These are phyloP conservation scores for Ustilago loliicola DNA, from an alignment of 1,284 basidiomycete species.

Conservation along the genomic window DNA sequence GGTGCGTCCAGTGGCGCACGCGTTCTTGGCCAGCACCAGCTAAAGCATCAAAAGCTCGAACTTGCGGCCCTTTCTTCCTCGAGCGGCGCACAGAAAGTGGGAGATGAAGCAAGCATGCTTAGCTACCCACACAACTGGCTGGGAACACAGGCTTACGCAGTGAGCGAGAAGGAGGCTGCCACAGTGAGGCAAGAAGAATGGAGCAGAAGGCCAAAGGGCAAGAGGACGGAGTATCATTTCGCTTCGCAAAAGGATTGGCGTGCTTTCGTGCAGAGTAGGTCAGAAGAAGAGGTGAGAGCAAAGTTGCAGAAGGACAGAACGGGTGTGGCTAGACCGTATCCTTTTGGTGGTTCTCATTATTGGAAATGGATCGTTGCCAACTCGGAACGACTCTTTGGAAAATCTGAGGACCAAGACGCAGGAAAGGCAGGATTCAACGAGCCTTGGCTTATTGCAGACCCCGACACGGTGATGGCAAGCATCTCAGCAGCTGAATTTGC, in stretches of 20 bases:
- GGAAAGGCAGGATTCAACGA: neutral
- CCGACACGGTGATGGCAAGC: neutral
- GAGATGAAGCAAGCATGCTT: constrained; percentile 14
- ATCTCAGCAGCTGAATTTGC: neutral
- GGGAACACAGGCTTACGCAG: constrained; percentile 39
- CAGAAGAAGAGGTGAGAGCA: constrained; percentile 12
- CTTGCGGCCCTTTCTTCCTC: constrained; percentile 30
- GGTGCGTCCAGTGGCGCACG: constrained; percentile 47
- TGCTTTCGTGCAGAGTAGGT: constrained; percentile 21
- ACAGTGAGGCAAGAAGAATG: constrained; percentile 39
- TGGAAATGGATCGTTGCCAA: constrained; percentile 44
- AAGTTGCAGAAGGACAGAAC: constrained; percentile 34
- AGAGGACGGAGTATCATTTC: constrained; percentile 56
- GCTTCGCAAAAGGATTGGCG: constrained; percentile 43
- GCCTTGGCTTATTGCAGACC: constrained; percentile 29
- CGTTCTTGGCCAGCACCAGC: constrained; percentile 62
- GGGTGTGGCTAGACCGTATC: constrained; percentile 35
- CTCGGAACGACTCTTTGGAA: constrained; percentile 31
- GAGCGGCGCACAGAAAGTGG: constrained; percentile 5
- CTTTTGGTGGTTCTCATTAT: constrained; percentile 29
- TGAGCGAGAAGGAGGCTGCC: constrained; percentile 33
- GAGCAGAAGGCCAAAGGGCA: constrained; percentile 60
- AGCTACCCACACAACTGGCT: constrained; percentile 63
- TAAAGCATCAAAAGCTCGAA: constrained; percentile 54
- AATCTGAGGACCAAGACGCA: neutral